A percentile compares a stretch with the other conserved stretches of the same genome.
phyloP scores from a whole-genome alignment of 2,329 filamentous ascomycete genomes.

The Helotiales sp. region DNA sequence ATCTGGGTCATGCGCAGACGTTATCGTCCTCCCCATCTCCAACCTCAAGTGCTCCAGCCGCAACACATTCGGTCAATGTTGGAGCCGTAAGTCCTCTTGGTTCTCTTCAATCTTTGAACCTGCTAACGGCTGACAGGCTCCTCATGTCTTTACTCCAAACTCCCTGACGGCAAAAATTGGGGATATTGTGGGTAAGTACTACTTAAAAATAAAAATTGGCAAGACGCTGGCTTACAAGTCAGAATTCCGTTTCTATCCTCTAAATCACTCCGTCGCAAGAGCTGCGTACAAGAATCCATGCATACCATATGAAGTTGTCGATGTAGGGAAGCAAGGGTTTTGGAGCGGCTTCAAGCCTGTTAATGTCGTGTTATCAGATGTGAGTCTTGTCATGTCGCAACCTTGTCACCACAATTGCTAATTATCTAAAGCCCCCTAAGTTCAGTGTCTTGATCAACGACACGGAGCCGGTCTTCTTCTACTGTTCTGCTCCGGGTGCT shows the following conservation, averaged over 20 bases:
- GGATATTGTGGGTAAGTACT: conserved; percentile 33
- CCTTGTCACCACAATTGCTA: neutral
- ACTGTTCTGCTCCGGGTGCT: conserved; percentile 70
- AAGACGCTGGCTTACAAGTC: conserved; percentile 9
- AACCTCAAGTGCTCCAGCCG: conserved; percentile 17
- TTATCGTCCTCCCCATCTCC: neutral
- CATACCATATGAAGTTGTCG: conserved; percentile 62
- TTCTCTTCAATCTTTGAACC: neutral
- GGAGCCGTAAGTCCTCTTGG: conserved; percentile 20
- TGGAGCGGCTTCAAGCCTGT: conserved; percentile 56
- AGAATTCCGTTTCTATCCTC: conserved; percentile 64
- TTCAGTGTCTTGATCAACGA: conserved; percentile 60
- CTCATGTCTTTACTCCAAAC: conserved; percentile 32
- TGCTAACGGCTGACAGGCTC: conserved; percentile 13
- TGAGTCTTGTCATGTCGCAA: conserved; percentile 39
- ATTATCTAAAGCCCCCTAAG: conserved; percentile 42
- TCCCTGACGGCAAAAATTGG: conserved; percentile 32
- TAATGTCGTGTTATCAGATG: conserved; percentile 48
- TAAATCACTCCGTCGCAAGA: conserved; percentile 65
- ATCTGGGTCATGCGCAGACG: conserved; percentile 3
- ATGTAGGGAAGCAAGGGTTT: conserved; percentile 55
- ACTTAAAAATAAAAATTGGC: too few species aligned
- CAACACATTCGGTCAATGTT: conserved; percentile 21
- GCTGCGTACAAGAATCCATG: conserved; percentile 63
- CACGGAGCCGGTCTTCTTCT: conserved; percentile 69